Conservation (phyloP, 139 green algal species). For the Spirogloea muscicola region DNA sequence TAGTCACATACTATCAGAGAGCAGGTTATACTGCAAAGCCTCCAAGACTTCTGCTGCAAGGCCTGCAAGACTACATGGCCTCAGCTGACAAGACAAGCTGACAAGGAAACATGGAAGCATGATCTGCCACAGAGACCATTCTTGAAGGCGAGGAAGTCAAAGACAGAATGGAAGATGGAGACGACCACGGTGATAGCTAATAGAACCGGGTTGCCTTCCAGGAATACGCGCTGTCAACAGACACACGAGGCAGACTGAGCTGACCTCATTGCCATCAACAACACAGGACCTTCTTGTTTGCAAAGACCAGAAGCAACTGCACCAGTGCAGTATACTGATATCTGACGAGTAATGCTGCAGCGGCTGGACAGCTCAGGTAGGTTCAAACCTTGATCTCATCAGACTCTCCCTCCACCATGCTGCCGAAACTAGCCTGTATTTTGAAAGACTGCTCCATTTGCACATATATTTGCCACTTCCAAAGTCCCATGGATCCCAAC, state of each 20-base stretch:
- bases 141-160: constrained; percentile 96
- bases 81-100: too few species aligned
- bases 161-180: constrained; percentile 87
- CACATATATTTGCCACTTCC: constrained; percentile 66
- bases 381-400: constrained; percentile 75
- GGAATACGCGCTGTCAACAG: constrained; percentile 73
- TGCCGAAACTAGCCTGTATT: constrained; percentile 67
- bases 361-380: neutral
- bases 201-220: constrained; percentile 92
- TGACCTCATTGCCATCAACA: neutral
- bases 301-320: neutral
- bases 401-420: constrained; percentile 65
- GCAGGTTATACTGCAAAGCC: too few species aligned
- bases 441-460: constrained; percentile 72
- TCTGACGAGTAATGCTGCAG: neutral
- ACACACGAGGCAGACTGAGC: neutral
- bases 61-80: too few species aligned
- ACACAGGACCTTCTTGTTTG: neutral
- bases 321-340: neutral
- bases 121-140: too few species aligned
- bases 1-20: too few species aligned
- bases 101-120: too few species aligned
- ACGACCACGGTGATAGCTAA: constrained; percentile 82
- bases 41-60: too few species aligned
- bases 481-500: constrained; percentile 55